Percentiles rank a stretch among this genome's conserved stretches.
Conservation (phyloP, 805 yeast species). For the Metschnikowia rubicola region DNA sequence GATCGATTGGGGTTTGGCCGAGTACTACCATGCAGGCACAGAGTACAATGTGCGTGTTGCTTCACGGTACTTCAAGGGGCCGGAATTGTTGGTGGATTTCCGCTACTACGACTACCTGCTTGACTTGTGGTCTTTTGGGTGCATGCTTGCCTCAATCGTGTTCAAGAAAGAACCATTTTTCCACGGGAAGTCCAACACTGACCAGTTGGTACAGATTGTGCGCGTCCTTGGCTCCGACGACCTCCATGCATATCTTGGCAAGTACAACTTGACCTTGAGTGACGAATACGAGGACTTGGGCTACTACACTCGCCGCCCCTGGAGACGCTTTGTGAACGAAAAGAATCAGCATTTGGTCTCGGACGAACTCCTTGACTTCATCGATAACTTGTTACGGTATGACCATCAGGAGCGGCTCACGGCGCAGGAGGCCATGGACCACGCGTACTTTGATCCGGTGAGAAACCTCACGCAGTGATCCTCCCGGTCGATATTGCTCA, state of each 20-base stretch:
- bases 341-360: slow-evolving; percentile 50
- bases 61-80: slow-evolving; percentile 87
- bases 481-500: too few relatives aligned
- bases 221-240: slow-evolving; percentile 83
- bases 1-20: slow-evolving; percentile 95
- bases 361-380: slow-evolving; percentile 60
- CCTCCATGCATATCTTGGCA: slow-evolving; percentile 58
- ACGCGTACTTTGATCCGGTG: slow-evolving; percentile 54
- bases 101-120: slow-evolving; percentile 84
- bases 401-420: slow-evolving; percentile 88
- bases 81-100: slow-evolving; percentile 79
- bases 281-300: slow-evolving; percentile 79
- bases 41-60: slow-evolving; percentile 92
- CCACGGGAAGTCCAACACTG: slow-evolving; percentile 88
- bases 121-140: slow-evolving; percentile 89
- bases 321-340: slow-evolving; percentile 59
- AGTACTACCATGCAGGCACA: slow-evolving; percentile 84
- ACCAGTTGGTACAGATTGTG: slow-evolving; percentile 87
- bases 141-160: slow-evolving; percentile 85
- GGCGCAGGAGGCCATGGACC: slow-evolving; percentile 84
- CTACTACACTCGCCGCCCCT: slow-evolving; percentile 61
- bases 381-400: slow-evolving; percentile 70
- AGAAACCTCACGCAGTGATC: slow-evolving; percentile 3
- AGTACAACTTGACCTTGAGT: slow-evolving; percentile 67
- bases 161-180: slow-evolving; percentile 89